Evolutionary conservation across 2,329 filamentous ascomycete genomes (phyloP).

Genomic region (Colletotrichum abscissum): DNA sequence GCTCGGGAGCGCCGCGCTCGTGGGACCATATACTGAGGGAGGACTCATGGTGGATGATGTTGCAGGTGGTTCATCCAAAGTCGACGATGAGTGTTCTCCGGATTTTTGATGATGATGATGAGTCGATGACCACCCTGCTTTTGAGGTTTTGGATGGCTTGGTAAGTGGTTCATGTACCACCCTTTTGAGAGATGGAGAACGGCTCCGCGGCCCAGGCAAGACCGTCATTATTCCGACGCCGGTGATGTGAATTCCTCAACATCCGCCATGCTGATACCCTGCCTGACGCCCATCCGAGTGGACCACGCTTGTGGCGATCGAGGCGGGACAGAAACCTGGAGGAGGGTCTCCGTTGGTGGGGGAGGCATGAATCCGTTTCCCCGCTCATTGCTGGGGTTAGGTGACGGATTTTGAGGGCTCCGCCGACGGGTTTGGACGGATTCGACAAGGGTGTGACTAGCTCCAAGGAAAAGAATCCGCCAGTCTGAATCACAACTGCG

Average conservation of each 20-base stretch:
- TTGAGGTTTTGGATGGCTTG: background rate
- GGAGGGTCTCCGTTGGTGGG: conserved; percentile 22
- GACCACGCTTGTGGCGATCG: background rate
- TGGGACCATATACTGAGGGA: conserved; percentile 34
- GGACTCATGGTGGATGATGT: conserved; percentile 27
- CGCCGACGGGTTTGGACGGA: conserved; percentile 3
- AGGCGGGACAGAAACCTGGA: background rate
- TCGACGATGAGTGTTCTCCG: background rate
- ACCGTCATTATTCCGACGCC: conserved; percentile 20
- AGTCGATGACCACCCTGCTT: conserved; percentile 9
- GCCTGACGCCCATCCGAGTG: background rate
- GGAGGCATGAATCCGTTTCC: conserved; percentile 11
- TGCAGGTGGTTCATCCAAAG: conserved; percentile 22
- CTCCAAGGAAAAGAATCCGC: conserved; percentile 27
- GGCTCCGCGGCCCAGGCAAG: background rate
- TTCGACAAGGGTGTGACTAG: background rate
- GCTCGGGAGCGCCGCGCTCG: conserved; percentile 26
- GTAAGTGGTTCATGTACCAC: background rate
- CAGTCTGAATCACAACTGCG: background rate
- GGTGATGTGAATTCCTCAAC: conserved; percentile 10
- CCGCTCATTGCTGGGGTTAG: background rate
- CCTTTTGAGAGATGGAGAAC: conserved; percentile 11
- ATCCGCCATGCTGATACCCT: conserved; percentile 5
- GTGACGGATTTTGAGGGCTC: conserved; percentile 2
- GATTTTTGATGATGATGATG: background rate